Conservation (phyloP, 176 grass and related monocot species). For the Raddia distichophylla region DNA sequence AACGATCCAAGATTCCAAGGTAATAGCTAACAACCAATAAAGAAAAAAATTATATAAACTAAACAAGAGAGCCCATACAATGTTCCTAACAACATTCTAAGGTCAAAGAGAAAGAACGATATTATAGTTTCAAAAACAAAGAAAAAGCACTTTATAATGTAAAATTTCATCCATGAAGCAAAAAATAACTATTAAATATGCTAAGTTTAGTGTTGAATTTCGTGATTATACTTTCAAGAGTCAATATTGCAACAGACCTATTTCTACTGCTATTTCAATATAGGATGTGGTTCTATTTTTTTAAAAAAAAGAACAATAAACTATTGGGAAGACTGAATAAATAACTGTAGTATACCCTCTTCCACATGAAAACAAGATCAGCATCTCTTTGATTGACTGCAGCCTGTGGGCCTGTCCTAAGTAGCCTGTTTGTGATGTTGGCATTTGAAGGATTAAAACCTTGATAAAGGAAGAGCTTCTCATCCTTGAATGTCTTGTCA, state of each 20-base stretch:
- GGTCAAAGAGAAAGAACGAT: not conserved
- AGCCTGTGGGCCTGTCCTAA: slow-evolving; percentile 49
- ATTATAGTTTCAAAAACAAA: not conserved
- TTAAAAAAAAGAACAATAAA: not conserved
- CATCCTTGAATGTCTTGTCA: slow-evolving; percentile 77
- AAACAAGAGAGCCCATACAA: not conserved
- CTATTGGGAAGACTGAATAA: not conserved
- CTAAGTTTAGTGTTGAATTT: not conserved
- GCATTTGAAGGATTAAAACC: slow-evolving; percentile 80
- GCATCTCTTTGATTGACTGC: slow-evolving; percentile 88
- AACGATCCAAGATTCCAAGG: not conserved
- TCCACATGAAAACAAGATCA: slow-evolving; percentile 89
- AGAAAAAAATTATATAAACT: not conserved
- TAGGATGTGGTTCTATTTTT: not conserved
- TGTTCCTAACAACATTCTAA: not conserved
- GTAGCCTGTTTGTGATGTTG: slow-evolving; percentile 50
- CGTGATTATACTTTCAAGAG: not conserved
- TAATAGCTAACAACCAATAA: not conserved
- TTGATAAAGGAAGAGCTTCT: slow-evolving; percentile 91
- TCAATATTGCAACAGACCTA: not conserved
- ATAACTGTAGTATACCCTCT: slow-evolving; percentile 52
- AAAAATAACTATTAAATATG: not conserved
- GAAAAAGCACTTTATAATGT: not conserved
- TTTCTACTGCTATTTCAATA: not conserved
- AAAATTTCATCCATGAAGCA: not conserved